These are phyloP conservation scores for Funneliformis geosporum DNA, from an alignment of 192 early-diverging fungal genomes.

Conservation along the genomic window DNA sequence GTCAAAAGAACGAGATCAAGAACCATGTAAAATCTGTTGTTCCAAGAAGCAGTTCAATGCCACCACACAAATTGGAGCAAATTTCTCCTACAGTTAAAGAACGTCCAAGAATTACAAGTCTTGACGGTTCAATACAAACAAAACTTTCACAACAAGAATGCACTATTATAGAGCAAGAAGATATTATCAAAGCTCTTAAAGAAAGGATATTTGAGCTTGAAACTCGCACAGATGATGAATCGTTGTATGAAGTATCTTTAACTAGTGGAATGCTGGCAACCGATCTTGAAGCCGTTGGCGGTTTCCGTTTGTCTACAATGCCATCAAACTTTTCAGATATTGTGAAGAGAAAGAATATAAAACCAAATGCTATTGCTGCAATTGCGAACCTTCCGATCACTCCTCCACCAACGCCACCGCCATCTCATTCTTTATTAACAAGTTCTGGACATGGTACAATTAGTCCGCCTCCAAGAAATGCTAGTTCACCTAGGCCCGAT, in stretches of 20 bases:
- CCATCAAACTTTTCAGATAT: constrained; percentile 15
- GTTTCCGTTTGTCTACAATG: constrained; percentile 15
- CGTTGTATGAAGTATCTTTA: not conserved
- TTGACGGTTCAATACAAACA: not conserved
- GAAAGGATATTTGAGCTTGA: not conserved
- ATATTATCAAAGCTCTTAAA: not conserved
- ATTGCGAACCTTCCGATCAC: constrained; percentile 31
- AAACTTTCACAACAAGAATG: not conserved
- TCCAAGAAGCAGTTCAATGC: not conserved
- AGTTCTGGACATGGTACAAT: not conserved
- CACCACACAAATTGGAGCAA: not conserved
- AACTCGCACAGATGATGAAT: not conserved
- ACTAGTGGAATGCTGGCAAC: constrained; percentile 10
- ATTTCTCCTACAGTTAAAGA: not conserved
- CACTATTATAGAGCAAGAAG: not conserved
- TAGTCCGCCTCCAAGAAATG: constrained; percentile 9
- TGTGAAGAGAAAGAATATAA: constrained; percentile 32
- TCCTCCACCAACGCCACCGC: constrained; percentile 37
- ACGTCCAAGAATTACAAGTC: not conserved
- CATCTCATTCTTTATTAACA: constrained; percentile 33
- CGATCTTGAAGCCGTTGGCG: constrained; percentile 24
- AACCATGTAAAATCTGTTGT: no score
- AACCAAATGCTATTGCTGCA: constrained; percentile 3
- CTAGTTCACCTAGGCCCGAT: constrained; percentile 19
- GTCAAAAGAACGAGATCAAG: not conserved